Base-by-base conservation (phyloP, 352 stramenopile species). In the Globisporangium yorkense region DNA sequence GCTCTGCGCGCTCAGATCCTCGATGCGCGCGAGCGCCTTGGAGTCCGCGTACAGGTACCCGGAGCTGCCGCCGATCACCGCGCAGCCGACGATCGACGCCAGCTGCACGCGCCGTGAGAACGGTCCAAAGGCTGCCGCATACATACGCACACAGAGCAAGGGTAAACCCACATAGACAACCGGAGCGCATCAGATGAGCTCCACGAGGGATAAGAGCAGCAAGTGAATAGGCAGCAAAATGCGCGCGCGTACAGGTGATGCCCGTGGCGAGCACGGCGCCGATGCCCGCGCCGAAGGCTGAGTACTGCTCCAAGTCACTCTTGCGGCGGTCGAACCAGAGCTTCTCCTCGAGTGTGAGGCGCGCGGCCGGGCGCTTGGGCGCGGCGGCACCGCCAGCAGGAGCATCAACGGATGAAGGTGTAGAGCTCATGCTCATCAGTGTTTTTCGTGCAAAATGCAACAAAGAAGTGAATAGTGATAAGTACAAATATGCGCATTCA, bases 281-380 rank as follows among this genome's bases (percentile, higher is more conserved):
- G 37, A 88, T 52, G 13, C 66, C 71, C 18, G 68, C 84, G 43
- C 84, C 84, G 15, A 93, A 75, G 13, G 70, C 70, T 2, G 74
- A 65, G 66, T 75, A 88, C 53, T 88, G 77, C 68, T 89, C 63
- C 37, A 93, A 55, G 57, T 91, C 80, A 20, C 55, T 77, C 57
- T 74, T 68, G 65, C 84, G 79, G 46, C 77, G 78, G 48, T 93
- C 80, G 55, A 85, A 87, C 84, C 84, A 93, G 35, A 90, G 56
- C 58, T 91, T 91, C 64, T 93, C 84, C 63, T 93, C 84, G 29
- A 93, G 72, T 50, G 80, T 90, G 51, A 89, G 68, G 18, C 75
- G 80, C 59, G 62, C 62, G 35, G 56, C 40, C 53, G 52, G 43
- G 24, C 57, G 57, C 61, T 57, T 56, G 20, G 59, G 24, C 8